phyloP scores from a whole-genome alignment of 2,329 filamentous ascomycete species.

The Elsinoe perseae region DNA sequence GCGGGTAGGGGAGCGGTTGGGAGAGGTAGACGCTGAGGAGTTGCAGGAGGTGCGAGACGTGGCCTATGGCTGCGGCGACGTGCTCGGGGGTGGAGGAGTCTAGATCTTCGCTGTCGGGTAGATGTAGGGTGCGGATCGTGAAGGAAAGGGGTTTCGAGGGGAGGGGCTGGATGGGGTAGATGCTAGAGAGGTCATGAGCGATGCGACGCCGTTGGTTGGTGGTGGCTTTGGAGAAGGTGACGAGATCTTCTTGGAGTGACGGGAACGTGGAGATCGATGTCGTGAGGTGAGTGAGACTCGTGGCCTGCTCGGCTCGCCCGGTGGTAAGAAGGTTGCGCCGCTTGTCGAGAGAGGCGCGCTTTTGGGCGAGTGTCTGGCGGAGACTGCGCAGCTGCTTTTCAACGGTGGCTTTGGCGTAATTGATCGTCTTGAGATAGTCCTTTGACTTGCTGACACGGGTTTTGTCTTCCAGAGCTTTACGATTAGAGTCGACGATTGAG shows the following conservation, averaged over 20 bases:
- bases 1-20: slow-evolving; percentile 70
- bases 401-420: slow-evolving; percentile 53
- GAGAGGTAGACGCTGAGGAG: slow-evolving; percentile 75
- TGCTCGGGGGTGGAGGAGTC: slow-evolving; percentile 63
- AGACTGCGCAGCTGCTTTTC: slow-evolving; percentile 57
- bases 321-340: slow-evolving; percentile 60
- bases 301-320: slow-evolving; percentile 42
- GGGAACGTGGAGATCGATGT: slow-evolving; percentile 46
- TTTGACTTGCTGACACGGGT: slow-evolving; percentile 36
- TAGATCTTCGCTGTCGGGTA: slow-evolving; percentile 69
- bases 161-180: slow-evolving; percentile 73
- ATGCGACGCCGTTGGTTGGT: slow-evolving; percentile 81
- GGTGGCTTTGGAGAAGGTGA: slow-evolving; percentile 56
- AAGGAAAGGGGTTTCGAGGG: slow-evolving; percentile 63
- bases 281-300: background rate
- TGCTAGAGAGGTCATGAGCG: slow-evolving; percentile 68
- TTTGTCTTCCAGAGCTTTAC: slow-evolving; percentile 30
- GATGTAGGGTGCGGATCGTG: slow-evolving; percentile 66
- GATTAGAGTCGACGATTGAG: slow-evolving; percentile 34
- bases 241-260: slow-evolving; percentile 21
- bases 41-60: slow-evolving; percentile 66
- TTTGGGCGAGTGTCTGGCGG: slow-evolving; percentile 56
- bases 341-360: slow-evolving; percentile 57
- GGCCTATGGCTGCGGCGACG: slow-evolving; percentile 73
- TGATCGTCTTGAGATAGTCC: slow-evolving; percentile 38